These are phyloP conservation scores for Skeletonema costatum DNA, from an alignment of 108 stramenopile genomes.

Conservation along the genomic window DNA sequence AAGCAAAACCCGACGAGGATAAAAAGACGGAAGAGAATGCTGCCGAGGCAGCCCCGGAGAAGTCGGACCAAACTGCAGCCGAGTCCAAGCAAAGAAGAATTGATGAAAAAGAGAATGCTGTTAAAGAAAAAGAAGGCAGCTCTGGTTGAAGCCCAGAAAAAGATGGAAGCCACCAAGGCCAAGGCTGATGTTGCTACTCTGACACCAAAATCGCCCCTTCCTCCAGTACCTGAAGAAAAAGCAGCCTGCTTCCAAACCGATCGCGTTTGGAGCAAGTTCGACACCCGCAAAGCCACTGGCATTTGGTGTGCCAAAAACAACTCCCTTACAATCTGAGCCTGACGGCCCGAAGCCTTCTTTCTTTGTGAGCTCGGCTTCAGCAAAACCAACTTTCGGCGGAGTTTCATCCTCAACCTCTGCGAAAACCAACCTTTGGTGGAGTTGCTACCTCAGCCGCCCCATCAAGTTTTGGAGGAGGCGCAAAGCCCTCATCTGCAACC, in stretches of 20 bases:
- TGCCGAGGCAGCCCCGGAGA: not conserved
- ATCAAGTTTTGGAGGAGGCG: slow-evolving; percentile 7
- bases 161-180: slow-evolving; percentile 17
- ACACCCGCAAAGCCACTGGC: slow-evolving; percentile 12
- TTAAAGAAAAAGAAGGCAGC: slow-evolving; percentile 9
- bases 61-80: not conserved
- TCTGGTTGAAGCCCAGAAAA: slow-evolving; percentile 6
- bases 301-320: slow-evolving; percentile 13
- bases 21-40: not conserved
- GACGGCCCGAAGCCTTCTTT: slow-evolving; percentile 35
- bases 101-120: slow-evolving; percentile 38
- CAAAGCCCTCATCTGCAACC: not conserved
- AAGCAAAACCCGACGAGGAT: not conserved
- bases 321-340: slow-evolving; percentile 24
- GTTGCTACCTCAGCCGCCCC: slow-evolving; percentile 1
- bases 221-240: slow-evolving; percentile 26
- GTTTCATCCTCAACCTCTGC: slow-evolving; percentile 4
- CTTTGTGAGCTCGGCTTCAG: slow-evolving; percentile 4
- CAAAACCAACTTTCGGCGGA: slow-evolving; percentile 13
- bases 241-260: not conserved
- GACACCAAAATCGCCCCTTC: slow-evolving; percentile 12
- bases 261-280: slow-evolving; percentile 29
- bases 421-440: slow-evolving; percentile 9
- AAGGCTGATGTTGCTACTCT: slow-evolving; percentile 5
- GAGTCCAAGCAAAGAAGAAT: slow-evolving; percentile 35